These are phyloP conservation scores for Suillus alpinus DNA, from an alignment of 768 basidiomycete genomes.

Conservation along the genomic window DNA sequence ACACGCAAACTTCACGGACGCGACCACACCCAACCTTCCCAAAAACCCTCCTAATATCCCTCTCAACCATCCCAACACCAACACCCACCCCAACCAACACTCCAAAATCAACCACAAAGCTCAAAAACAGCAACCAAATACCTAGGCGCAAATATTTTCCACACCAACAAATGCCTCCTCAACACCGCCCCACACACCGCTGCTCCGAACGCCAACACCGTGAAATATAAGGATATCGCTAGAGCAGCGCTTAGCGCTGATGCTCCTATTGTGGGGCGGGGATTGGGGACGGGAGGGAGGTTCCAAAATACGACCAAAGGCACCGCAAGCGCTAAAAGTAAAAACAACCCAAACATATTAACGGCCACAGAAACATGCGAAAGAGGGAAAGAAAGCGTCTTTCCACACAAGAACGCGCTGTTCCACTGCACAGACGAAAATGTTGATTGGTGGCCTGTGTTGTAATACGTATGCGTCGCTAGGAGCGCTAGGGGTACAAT, in stretches of 20 bases:
- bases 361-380: conserved; percentile 70
- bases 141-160: conserved; percentile 97
- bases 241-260: conserved; percentile 52
- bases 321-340: conserved; percentile 62
- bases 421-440: conserved; percentile 95
- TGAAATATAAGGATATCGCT: conserved; percentile 69
- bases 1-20: too few relatives aligned
- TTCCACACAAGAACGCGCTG: conserved; percentile 77
- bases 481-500: conserved; percentile 73
- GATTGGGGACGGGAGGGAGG: conserved; percentile 54
- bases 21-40: neutral
- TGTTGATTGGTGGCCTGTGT: conserved; percentile 90
- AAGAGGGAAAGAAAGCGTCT: conserved; percentile 65
- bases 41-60: neutral
- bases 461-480: conserved; percentile 74
- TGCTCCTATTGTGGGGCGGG: conserved; percentile 24
- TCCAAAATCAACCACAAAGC: conserved; percentile 66
- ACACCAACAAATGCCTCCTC: conserved; percentile 91
- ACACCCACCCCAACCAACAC: conserved; percentile 62
- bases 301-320: conserved; percentile 88
- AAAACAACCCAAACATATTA: conserved; percentile 74
- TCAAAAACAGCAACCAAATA: conserved; percentile 78
- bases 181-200: conserved; percentile 73
- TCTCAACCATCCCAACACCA: conserved; percentile 30
- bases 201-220: conserved; percentile 59